Evolutionary conservation across 2,329 filamentous ascomycete species (phyloP).

Genomic region (Coniochaeta hoffmannii): DNA sequence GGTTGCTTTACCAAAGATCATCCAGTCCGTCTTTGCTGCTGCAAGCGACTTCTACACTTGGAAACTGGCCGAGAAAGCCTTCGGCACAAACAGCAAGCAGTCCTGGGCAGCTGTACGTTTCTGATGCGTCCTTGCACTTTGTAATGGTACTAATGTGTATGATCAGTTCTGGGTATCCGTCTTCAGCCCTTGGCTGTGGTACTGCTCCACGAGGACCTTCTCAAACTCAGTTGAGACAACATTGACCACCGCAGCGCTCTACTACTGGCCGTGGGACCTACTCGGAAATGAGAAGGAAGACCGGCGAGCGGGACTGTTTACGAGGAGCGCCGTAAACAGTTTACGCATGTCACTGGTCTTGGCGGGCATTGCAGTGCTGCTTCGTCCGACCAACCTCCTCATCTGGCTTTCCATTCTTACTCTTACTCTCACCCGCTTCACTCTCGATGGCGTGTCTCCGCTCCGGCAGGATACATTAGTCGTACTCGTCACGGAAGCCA

Average conservation of each 20-base stretch:
- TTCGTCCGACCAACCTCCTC: conserved; percentile 83
- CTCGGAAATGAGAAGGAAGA: conserved; percentile 32
- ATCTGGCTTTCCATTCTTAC: conserved; percentile 69
- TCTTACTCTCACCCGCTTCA: conserved; percentile 31
- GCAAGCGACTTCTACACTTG: conserved; percentile 81
- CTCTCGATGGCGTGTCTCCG: conserved; percentile 30
- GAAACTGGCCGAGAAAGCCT: conserved; percentile 68
- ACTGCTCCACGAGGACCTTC: conserved; percentile 85
- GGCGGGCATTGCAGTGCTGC: conserved; percentile 73
- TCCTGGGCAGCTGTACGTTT: conserved; percentile 63
- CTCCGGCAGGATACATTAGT: conserved; percentile 35
- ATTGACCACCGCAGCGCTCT: conserved; percentile 71
- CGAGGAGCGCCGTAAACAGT: conserved; percentile 24
- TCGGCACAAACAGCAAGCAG: conserved; percentile 55
- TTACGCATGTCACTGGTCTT: conserved; percentile 60
- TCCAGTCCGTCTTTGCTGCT: conserved; percentile 73
- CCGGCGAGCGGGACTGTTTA: conserved; percentile 29
- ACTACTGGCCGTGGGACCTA: conserved; percentile 81
- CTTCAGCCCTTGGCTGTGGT: conserved; percentile 91
- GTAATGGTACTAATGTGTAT: not conserved
- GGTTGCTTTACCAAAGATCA: conserved; percentile 62
- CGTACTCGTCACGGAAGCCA: conserved; percentile 53
- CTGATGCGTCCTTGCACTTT: not conserved
- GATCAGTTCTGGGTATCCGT: conserved; percentile 60
- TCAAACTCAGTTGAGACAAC: conserved; percentile 93